Base-by-base conservation (phyloP, 2,329 filamentous ascomycete genomes). In the Tolypocladium tropicale region DNA sequence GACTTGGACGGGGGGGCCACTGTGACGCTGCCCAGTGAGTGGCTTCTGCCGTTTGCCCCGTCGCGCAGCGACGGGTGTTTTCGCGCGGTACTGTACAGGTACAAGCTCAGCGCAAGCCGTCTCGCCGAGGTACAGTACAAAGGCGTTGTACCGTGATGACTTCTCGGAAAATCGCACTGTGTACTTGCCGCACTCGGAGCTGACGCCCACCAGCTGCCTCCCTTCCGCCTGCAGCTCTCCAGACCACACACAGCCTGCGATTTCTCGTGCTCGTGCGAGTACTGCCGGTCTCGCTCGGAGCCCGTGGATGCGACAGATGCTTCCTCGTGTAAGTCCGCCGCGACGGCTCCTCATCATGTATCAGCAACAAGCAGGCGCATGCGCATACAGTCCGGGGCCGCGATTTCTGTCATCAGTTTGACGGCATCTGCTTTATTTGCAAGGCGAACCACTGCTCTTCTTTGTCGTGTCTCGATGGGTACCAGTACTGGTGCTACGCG, bases 81-180 rank as follows among this genome's bases (percentile, higher is more conserved):
- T 62, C 63, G 58, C 55, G 63, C 57, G 68, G 69, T 72, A 72
- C 71, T 73, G 71, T 74, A 70, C 60, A 64, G 68, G 65, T 71
- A 73, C 71, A 63, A 62, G 60, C 52, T 55, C 54, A 59, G 60
- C 62, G 61, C 63, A 64, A 63, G 61, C 63, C 64, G 62, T 63
- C 65, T 62, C 65, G 60, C 64, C 63, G 61, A 72, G 58, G 67
- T 69, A 71, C 64, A 69, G 68, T 71, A 68, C 70, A 66, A 66
- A 53, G 55, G 54, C 50, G 60, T 63, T 69, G 70, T 72, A 72
- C 64, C 59, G 59, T 58, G 39, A 53, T 57, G 39, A 52, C 23
- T 39, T 7, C 16, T 10, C 3, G 16, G 4, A 0, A 54, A 54
- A 59, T 56, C 68, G 67, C 70, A 73, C 71, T 61, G 71, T 72